Evolutionary conservation across 495 filamentous ascomycete genomes (phyloP).

Genomic region (Parathielavia appendiculata): DNA sequence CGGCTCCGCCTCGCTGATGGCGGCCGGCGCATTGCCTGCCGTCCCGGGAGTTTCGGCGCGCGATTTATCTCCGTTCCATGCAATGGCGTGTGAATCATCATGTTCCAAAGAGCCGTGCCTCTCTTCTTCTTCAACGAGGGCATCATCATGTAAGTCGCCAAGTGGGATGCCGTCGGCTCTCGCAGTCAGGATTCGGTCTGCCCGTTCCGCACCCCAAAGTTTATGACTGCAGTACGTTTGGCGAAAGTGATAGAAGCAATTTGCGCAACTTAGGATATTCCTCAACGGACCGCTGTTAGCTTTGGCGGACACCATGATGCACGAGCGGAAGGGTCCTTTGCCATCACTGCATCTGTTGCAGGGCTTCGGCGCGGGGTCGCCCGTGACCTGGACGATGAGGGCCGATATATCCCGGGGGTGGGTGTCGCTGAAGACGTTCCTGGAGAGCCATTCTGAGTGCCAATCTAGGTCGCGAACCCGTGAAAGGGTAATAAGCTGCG

Average conservation of each 20-base stretch:
- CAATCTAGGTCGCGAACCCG: slow-evolving; percentile 24
- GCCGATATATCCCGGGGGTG: slow-evolving; percentile 28
- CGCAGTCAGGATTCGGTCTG: slow-evolving; percentile 2
- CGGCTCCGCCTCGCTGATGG: slow-evolving; percentile 26
- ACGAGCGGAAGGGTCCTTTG: slow-evolving; percentile 30
- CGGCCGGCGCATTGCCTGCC: neutral
- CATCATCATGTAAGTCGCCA: neutral
- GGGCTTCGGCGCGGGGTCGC: slow-evolving; percentile 22
- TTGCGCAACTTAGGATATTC: slow-evolving; percentile 27
- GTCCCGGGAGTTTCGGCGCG: neutral
- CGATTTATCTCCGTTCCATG: too few relatives aligned
- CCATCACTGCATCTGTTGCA: slow-evolving; percentile 27
- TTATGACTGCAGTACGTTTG: slow-evolving; percentile 30
- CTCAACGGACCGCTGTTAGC: slow-evolving; percentile 11
- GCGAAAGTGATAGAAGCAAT: slow-evolving; percentile 32
- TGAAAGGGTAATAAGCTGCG: slow-evolving; percentile 20
- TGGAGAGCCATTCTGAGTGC: slow-evolving; percentile 17
- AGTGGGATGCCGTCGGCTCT: neutral
- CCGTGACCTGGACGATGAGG: slow-evolving; percentile 31
- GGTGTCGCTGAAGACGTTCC: slow-evolving; percentile 21
- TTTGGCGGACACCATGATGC: slow-evolving; percentile 26
- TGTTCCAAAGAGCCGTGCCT: neutral
- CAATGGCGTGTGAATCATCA: neutral
- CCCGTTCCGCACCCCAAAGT: slow-evolving; percentile 21
- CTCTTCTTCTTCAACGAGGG: neutral